Evolutionary conservation across 2,329 filamentous ascomycete species (phyloP).

Genomic region (Lachnum nothofagi): DNA sequence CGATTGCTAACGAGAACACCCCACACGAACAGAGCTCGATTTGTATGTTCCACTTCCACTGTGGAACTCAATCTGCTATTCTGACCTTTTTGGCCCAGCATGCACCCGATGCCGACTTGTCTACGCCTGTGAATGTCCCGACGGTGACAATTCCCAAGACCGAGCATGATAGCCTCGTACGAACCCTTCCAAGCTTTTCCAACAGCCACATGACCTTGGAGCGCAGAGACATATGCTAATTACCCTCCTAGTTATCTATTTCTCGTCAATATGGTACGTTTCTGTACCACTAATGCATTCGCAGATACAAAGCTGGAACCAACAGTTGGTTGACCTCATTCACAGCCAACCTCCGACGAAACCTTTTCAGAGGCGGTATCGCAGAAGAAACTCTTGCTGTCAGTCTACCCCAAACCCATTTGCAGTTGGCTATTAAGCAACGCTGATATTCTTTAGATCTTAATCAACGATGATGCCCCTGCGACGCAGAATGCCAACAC

Average conservation of each 20-base stretch:
- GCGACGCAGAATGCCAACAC: slow-evolving; percentile 14
- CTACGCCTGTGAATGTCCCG: slow-evolving; percentile 30
- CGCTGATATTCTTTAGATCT: slow-evolving; percentile 23
- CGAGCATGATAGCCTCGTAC: slow-evolving; percentile 58
- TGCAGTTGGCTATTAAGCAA: not conserved
- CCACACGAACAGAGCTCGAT: slow-evolving; percentile 39
- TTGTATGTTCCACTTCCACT: slow-evolving; percentile 36
- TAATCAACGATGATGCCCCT: slow-evolving; percentile 24
- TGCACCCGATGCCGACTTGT: slow-evolving; percentile 34
- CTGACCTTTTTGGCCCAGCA: slow-evolving; percentile 32
- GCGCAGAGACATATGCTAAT: too few relatives aligned
- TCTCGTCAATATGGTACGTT: slow-evolving; percentile 52
- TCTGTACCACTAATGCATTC: not conserved
- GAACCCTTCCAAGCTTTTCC: slow-evolving; percentile 20
- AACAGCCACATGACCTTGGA: too few relatives aligned
- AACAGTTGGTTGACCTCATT: slow-evolving; percentile 13
- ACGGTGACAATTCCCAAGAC: slow-evolving; percentile 52
- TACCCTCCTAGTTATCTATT: slow-evolving; percentile 19
- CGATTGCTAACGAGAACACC: slow-evolving; percentile 18
- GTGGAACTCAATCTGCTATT: slow-evolving; percentile 1
- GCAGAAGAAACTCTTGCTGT: slow-evolving; percentile 40
- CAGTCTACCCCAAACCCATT: slow-evolving; percentile 6
- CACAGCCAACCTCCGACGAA: slow-evolving; percentile 39
- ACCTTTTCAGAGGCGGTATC: slow-evolving; percentile 47
- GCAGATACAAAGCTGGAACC: not conserved